phyloP scores from a whole-genome alignment of 2,329 filamentous ascomycete species.

The Diaporthe sp. region DNA sequence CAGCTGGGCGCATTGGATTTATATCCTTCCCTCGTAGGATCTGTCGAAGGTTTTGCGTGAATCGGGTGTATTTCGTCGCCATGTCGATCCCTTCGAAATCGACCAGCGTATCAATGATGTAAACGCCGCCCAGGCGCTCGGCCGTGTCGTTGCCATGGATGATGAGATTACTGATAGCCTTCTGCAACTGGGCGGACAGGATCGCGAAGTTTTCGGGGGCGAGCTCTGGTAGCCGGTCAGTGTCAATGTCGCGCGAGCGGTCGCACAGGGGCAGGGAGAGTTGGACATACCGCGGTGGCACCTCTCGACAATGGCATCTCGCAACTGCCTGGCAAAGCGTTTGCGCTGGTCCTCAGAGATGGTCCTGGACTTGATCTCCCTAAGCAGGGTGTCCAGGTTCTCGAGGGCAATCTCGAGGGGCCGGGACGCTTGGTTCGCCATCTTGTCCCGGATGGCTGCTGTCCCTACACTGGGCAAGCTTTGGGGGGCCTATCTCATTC shows the following conservation, averaged over 20 bases:
- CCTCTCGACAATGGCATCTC: conserved; percentile 61
- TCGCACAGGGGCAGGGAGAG: conserved; percentile 19
- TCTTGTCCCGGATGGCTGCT: conserved; percentile 35
- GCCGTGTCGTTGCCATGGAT: conserved; percentile 86
- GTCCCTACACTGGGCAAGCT: conserved; percentile 33
- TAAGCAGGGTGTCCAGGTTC: conserved; percentile 64
- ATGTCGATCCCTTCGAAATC: conserved; percentile 97
- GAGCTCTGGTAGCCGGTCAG: conserved; percentile 67
- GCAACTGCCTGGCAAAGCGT: conserved; percentile 63
- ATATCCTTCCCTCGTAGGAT: conserved; percentile 93
- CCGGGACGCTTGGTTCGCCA: conserved; percentile 53
- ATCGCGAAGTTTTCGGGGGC: conserved; percentile 78
- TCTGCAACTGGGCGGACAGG: conserved; percentile 68
- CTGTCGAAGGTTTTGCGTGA: conserved; percentile 88
- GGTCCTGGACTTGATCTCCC: conserved; percentile 63
- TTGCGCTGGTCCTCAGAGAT: conserved; percentile 62
- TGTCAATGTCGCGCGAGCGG: not conserved
- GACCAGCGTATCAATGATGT: conserved; percentile 91
- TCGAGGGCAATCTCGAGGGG: conserved; percentile 63
- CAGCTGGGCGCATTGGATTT: conserved; percentile 89
- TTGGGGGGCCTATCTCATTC: conserved; percentile 32
- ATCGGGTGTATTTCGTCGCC: conserved; percentile 92
- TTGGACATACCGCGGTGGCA: conserved; percentile 62
- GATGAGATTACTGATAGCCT: conserved; percentile 73
- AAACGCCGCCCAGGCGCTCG: conserved; percentile 91